phyloP scores from a whole-genome alignment of 345 rosid genomes.

The Sonneratia caseolaris region DNA sequence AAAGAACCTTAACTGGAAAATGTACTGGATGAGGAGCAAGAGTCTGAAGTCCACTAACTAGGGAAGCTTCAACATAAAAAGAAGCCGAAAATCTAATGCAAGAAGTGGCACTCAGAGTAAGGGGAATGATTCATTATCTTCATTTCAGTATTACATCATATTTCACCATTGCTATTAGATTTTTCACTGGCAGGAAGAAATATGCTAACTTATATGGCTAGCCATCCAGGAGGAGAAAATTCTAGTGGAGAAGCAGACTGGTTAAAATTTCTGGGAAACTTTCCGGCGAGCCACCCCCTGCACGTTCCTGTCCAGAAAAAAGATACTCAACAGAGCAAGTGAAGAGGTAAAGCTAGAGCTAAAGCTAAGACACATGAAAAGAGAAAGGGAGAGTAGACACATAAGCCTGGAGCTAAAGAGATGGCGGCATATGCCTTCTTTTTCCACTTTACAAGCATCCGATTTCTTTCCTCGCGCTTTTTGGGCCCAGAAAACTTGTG shows the following conservation, averaged over 20 bases:
- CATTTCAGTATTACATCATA: not conserved
- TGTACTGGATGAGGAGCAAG: not conserved
- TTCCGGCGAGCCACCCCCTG: not conserved
- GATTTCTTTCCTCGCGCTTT: not conserved
- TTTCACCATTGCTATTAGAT: not conserved
- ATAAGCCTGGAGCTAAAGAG: not conserved
- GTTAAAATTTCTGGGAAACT: not conserved
- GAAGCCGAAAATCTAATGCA: not conserved
- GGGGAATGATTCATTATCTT: not conserved
- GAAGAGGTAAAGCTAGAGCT: not conserved
- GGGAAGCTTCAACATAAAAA: not conserved
- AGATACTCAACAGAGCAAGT: not conserved
- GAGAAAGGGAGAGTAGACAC: not conserved
- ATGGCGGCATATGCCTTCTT: not conserved
- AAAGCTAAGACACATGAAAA: not conserved
- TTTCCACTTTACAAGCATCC: not conserved
- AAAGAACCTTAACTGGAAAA: not conserved
- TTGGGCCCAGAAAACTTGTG: conserved; percentile 7
- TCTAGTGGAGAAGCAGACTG: not conserved
- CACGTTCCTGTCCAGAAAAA: conserved; percentile 2
- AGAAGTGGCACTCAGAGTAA: not conserved
- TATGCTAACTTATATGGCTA: not conserved
- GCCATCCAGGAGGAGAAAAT: not conserved
- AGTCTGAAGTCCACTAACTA: too few species aligned
- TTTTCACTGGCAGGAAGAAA: not conserved